Base-by-base conservation (phyloP, 176 grass and related monocot species). In the Stipa capillata region DNA sequence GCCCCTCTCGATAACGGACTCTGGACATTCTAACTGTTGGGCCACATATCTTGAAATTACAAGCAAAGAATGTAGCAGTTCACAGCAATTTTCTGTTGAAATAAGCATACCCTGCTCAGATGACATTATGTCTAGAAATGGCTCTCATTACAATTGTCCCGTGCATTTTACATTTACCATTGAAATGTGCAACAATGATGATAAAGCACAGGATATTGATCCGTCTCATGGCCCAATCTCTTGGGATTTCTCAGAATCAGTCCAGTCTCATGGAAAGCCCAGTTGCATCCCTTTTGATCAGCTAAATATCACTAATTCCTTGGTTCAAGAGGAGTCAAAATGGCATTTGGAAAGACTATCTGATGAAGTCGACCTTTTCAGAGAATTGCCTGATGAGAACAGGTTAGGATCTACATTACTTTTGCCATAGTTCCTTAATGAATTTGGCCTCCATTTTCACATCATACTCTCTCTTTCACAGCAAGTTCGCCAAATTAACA, bases 401-500 rank as follows among this genome's bases (percentile, higher is more conserved):
- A 90, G 90, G 95, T 94, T 82, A 68, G 73, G n/a, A 21, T 56
- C 76, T 49, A 49, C 53, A 60, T 68, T 65, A 31, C 29, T 85
- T 60, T 43, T 80, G 18, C 68, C 50, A 20, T 10, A 63, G 36
- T 18, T 54, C 20, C 33, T 85, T 69, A 69, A 80, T 80, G 61
- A 72, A 44, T 81, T 56, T 77, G 59, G 32, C 24, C 29, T 47
- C 18, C 20, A 6, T 61, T 83, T 47, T 71, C 47, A 76, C 85
- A 36, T 20, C 54, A 28, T 76, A 47, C 56, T 67, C 72, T n/a
- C n/a, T 84, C 65, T 69, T 80, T 66, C 82, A 88, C 86, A 97
- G 94, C 73, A 98, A 98, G 78, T 98, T 98, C 67, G 69, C 74
- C 69, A 94, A 94, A 78, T 82, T 94, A 64, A 94, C 92, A 27